Percentiles rank a stretch among this genome's conserved stretches.
Conservation (phyloP, 2,329 filamentous ascomycete species). For the Ploettnerulaceae sp. region DNA sequence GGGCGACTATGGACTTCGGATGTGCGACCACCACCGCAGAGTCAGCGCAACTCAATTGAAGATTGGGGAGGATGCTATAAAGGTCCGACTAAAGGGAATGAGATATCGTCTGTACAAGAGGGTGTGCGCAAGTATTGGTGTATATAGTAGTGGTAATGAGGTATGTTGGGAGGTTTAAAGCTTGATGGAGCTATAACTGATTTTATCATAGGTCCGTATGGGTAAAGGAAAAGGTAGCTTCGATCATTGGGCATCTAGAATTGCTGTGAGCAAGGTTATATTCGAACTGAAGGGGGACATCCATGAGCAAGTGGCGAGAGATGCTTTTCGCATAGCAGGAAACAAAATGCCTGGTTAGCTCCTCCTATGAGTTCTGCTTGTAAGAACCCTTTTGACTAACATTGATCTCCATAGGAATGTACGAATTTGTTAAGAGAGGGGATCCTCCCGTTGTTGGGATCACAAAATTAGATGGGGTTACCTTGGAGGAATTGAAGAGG, state of each 20-base stretch:
- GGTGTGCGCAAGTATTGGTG: conserved; percentile 86
- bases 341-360: conserved; percentile 85
- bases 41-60: conserved; percentile 83
- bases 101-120: conserved; percentile 91
- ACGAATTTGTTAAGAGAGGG: conserved; percentile 91
- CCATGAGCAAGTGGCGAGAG: conserved; percentile 89
- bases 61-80: conserved; percentile 91
- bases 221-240: conserved; percentile 98
- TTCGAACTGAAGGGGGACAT: conserved; percentile 89
- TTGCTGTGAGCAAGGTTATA: conserved; percentile 84
- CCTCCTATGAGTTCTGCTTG: neutral
- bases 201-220: conserved; percentile 69
- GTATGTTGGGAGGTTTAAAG: conserved; percentile 39
- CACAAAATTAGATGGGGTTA: conserved; percentile 80
- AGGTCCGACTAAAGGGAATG: conserved; percentile 79
- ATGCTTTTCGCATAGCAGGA: conserved; percentile 89
- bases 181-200: conserved; percentile 11
- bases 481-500: conserved; percentile 75
- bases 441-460: conserved; percentile 87
- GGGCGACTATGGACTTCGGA: conserved; percentile 92
- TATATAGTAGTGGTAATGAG: conserved; percentile 94
- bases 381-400: conserved; percentile 19
- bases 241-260: conserved; percentile 89
- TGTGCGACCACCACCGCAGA: conserved; percentile 88
- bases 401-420: conserved; percentile 53